These are phyloP conservation scores for Hypholoma sublateritium DNA, from an alignment of 768 basidiomycete species.

Conservation along the genomic window DNA sequence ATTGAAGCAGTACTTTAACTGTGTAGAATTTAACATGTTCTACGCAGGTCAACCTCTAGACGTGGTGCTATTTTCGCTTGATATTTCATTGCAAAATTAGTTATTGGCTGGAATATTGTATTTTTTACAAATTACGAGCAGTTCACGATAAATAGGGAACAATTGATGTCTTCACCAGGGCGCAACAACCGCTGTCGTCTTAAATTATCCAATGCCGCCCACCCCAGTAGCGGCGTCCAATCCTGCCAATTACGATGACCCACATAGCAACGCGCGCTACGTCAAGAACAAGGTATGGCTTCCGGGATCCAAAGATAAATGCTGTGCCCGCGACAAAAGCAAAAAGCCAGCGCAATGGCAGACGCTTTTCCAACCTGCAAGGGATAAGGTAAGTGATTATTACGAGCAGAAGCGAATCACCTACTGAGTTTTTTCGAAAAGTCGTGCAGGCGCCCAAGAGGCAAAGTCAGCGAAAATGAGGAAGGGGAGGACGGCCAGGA, in stretches of 20 bases:
- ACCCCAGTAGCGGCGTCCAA: conserved; percentile 53
- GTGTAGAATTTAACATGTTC: not conserved
- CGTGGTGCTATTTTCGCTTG: no score
- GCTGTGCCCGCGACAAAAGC: conserved; percentile 48
- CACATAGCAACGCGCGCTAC: conserved; percentile 49
- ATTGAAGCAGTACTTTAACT: no score
- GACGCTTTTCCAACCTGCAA: conserved; percentile 36
- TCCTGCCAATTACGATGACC: conserved; percentile 42
- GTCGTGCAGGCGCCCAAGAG: conserved; percentile 43
- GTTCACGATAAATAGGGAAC: no score
- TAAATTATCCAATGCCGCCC: conserved; percentile 30
- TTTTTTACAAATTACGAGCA: not conserved
- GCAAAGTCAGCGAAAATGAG: conserved; percentile 62
- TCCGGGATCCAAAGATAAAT: conserved; percentile 67
- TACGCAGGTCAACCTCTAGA: no score
- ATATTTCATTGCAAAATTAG: not conserved
- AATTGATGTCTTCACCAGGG: no score
- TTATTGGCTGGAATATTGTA: not conserved
- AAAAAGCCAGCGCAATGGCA: conserved; percentile 57
- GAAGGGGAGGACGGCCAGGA: conserved; percentile 63
- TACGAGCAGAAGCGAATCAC: conserved; percentile 13
- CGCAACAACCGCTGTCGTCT: not conserved
- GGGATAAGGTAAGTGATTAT: conserved; percentile 8
- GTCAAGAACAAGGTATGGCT: conserved; percentile 67
- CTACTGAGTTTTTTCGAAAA: conserved; percentile 45